Evolutionary conservation across 1,284 basidiomycete species (phyloP).

Genomic region (Inonotus obliquus): DNA sequence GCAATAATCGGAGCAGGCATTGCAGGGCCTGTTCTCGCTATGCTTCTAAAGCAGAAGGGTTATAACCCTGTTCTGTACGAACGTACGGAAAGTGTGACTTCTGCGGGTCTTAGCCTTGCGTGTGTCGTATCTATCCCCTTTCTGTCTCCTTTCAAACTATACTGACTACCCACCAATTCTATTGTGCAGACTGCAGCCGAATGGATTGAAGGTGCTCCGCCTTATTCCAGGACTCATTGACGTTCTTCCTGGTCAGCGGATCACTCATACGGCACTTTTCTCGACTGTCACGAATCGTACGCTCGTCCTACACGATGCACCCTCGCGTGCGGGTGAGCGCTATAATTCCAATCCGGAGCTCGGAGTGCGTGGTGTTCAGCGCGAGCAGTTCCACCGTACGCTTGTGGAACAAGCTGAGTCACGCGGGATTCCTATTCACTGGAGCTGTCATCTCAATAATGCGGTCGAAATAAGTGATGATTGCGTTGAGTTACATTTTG

Average conservation of each 20-base stretch:
- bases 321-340: conserved; percentile 20
- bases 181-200: conserved; percentile 34
- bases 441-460: conserved; percentile 31
- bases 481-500: conserved; percentile 33
- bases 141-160: background rate
- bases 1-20: conserved; percentile 42
- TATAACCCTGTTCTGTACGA: conserved; percentile 42
- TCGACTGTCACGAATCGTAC: conserved; percentile 32
- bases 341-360: conserved; percentile 19
- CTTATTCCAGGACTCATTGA: conserved; percentile 36
- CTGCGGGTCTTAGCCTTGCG: conserved; percentile 36
- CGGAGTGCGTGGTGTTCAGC: conserved; percentile 31
- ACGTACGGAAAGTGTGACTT: conserved; percentile 27
- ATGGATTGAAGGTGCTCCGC: conserved; percentile 37
- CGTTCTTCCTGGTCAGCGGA: conserved; percentile 28
- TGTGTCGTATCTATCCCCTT: conserved; percentile 21
- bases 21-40: conserved; percentile 43
- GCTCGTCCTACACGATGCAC: conserved; percentile 29
- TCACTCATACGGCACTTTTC: conserved; percentile 26
- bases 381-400: conserved; percentile 31
- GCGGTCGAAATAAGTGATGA: conserved; percentile 28
- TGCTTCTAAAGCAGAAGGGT: conserved; percentile 38
- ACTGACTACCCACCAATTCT: background rate
- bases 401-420: conserved; percentile 32
- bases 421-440: conserved; percentile 35